phyloP scores from a whole-genome alignment of 2,329 filamentous ascomycete species.

The Onygenales sp. region DNA sequence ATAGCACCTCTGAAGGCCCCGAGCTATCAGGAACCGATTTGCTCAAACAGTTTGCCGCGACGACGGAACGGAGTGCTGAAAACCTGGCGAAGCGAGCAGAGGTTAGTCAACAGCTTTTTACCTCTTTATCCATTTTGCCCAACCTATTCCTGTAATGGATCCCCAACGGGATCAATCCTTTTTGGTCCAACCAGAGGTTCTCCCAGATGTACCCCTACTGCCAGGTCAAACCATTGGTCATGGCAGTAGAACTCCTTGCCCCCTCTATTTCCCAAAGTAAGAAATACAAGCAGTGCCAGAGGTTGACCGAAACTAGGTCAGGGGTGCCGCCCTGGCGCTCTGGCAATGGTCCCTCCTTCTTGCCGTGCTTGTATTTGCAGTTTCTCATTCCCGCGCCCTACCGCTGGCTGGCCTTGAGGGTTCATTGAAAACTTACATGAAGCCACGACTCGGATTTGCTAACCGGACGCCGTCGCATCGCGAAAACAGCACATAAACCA shows the following conservation, averaged over 20 bases:
- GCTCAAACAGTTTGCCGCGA: constrained; percentile 38
- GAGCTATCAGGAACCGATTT: constrained; percentile 31
- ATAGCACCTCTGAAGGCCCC: constrained; percentile 21
- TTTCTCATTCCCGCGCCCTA: constrained; percentile 9
- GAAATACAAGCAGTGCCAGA: constrained; percentile 1
- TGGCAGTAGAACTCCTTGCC: neutral
- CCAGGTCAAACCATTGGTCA: neutral
- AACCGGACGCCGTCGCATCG: constrained; percentile 5
- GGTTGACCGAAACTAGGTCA: constrained; percentile 14
- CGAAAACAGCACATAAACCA: constrained; percentile 30
- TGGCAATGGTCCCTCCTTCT: constrained; percentile 14
- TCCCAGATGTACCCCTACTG: neutral
- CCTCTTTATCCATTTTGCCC: neutral
- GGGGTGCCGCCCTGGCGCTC: constrained; percentile 8
- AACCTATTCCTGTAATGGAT: neutral
- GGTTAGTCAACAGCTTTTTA: constrained; percentile 22
- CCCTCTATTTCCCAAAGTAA: neutral
- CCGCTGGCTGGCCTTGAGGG: constrained; percentile 10
- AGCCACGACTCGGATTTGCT: constrained; percentile 8
- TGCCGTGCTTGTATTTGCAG: constrained; percentile 9
- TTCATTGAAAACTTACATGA: constrained; percentile 7
- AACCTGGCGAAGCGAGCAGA: constrained; percentile 33
- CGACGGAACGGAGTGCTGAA: constrained; percentile 46
- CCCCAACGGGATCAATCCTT: neutral
- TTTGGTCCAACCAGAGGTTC: neutral